Percentiles rank a stretch among this genome's conserved stretches.
These are phyloP conservation scores for Metschnikowia cubensis DNA, from an alignment of 805 yeast genomes.

Conservation along the genomic window DNA sequence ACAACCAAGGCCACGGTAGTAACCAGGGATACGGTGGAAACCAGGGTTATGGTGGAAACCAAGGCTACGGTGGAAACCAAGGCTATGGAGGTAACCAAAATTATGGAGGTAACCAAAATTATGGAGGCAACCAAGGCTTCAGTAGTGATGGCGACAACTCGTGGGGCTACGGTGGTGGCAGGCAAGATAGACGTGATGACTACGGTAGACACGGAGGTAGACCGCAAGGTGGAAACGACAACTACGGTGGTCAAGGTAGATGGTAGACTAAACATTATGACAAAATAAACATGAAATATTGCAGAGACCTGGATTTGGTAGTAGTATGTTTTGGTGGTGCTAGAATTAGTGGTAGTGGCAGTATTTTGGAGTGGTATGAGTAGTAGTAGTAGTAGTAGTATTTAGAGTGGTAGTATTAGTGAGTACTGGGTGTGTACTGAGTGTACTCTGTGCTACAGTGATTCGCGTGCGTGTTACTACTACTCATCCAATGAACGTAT, in stretches of 20 bases:
- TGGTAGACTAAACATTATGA: conserved; percentile 3
- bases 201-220: conserved; percentile 3
- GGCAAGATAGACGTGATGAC: conserved; percentile 3
- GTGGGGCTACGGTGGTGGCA: conserved; percentile 8
- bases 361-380: no score
- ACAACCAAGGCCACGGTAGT: conserved; percentile 7
- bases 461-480: neutral
- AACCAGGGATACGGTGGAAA: conserved; percentile 2
- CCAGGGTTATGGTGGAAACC: conserved; percentile 4
- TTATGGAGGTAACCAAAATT: conserved; percentile 4
- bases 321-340: no score
- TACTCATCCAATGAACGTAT: neutral
- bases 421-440: no score
- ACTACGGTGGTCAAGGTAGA: conserved; percentile 10
- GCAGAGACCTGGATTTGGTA: no score
- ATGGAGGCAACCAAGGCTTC: neutral
- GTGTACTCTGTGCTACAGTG: no score
- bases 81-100: conserved; percentile 6
- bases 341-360: no score
- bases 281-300: no score
- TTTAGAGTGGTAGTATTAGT: no score
- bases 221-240: conserved; percentile 7
- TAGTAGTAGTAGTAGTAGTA: no score
- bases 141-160: neutral
- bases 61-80: neutral